Conservation (phyloP, 2,329 filamentous ascomycete species). For the Venturia nashicola region DNA sequence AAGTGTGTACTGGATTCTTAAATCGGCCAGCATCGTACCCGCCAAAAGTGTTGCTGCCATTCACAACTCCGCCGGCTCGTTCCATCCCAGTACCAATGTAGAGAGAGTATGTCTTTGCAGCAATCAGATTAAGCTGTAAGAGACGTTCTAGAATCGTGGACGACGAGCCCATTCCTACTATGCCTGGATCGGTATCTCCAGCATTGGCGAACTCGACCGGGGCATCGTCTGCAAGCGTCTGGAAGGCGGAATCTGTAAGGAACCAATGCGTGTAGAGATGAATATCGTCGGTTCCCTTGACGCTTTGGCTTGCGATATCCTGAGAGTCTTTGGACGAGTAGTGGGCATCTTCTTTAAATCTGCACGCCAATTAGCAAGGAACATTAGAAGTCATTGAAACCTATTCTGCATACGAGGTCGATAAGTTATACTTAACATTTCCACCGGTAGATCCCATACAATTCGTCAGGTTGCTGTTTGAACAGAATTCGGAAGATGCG, state of each 20-base stretch:
- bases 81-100: conserved; percentile 31
- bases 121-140: conserved; percentile 21
- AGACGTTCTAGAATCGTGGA: conserved; percentile 29
- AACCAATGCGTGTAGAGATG: conserved; percentile 29
- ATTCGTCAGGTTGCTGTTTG: conserved; percentile 21
- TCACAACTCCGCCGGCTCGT: conserved; percentile 27
- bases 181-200: conserved; percentile 21
- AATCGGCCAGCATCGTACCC: conserved; percentile 33
- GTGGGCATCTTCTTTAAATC: conserved; percentile 1
- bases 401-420: conserved; percentile 18
- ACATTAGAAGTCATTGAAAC: neutral
- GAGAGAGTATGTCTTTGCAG: conserved; percentile 28
- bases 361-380: neutral
- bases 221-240: conserved; percentile 22
- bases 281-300: conserved; percentile 22
- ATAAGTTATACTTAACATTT: conserved; percentile 20
- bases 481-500: conserved; percentile 24
- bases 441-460: conserved; percentile 23
- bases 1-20: conserved; percentile 20
- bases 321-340: conserved; percentile 11
- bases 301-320: conserved; percentile 13
- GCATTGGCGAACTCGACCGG: conserved; percentile 23
- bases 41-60: conserved; percentile 31
- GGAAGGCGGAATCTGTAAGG: conserved; percentile 24
- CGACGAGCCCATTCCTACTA: conserved; percentile 27